Percentiles rank a stretch among this genome's conserved stretches.
These are phyloP conservation scores for Boletus tomentosulus DNA, from an alignment of 768 basidiomycete genomes.

Conservation along the genomic window DNA sequence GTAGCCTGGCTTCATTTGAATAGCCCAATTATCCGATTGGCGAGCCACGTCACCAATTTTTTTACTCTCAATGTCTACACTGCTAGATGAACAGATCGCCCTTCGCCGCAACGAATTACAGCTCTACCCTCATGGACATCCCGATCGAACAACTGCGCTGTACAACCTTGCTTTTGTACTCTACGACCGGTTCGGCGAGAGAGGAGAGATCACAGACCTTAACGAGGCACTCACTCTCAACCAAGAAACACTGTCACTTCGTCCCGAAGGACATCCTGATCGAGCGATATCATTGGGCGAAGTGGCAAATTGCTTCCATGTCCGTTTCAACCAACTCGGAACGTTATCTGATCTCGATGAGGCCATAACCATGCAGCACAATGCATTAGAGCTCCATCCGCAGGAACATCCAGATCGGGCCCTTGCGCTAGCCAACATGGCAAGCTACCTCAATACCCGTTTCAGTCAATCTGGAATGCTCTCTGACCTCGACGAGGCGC, in stretches of 20 bases:
- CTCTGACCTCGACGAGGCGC: constrained; percentile 1
- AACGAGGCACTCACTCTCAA: background rate
- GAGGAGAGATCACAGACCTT: background rate
- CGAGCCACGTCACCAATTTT: too few species aligned
- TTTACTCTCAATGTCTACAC: too few species aligned
- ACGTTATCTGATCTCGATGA: background rate
- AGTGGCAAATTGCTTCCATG: background rate
- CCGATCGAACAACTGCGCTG: background rate
- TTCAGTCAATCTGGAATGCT: background rate
- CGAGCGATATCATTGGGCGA: background rate
- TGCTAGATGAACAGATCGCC: too few species aligned
- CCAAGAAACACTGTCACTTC: background rate
- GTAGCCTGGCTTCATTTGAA: too few species aligned
- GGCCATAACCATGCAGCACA: background rate
- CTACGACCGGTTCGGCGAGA: background rate
- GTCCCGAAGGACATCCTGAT: background rate
- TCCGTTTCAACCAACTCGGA: background rate
- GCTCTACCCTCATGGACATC: background rate
- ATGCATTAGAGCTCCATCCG: too few species aligned
- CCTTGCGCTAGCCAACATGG: background rate
- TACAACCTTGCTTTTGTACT: background rate
- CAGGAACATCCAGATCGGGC: background rate
- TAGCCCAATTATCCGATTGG: too few species aligned
- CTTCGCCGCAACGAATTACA: background rate
- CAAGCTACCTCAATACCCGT: background rate